These are phyloP conservation scores for Phialophora tarda DNA, from an alignment of 2,329 filamentous ascomycete genomes.

Conservation along the genomic window DNA sequence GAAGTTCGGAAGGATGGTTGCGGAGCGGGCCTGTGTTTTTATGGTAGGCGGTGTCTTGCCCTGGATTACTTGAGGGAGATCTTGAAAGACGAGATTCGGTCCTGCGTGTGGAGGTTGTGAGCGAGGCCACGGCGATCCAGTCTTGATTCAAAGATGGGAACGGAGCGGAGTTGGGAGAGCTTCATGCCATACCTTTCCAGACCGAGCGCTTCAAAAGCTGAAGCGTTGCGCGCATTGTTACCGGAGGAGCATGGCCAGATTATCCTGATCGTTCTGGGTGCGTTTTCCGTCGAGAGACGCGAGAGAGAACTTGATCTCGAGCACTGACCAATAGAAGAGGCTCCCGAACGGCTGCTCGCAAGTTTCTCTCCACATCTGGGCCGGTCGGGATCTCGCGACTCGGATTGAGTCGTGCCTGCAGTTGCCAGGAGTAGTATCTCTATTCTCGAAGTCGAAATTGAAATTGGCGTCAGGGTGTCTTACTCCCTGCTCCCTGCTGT, in stretches of 20 bases:
- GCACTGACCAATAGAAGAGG: slow-evolving; percentile 15
- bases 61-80: slow-evolving; percentile 60
- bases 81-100: slow-evolving; percentile 48
- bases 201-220: slow-evolving; percentile 75
- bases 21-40: slow-evolving; percentile 82
- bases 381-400: slow-evolving; percentile 15
- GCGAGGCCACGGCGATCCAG: slow-evolving; percentile 33
- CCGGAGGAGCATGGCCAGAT: slow-evolving; percentile 27
- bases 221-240: slow-evolving; percentile 70
- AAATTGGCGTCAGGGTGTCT: slow-evolving; percentile 3
- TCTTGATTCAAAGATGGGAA: neutral
- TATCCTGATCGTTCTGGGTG: neutral
- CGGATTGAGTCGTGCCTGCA: slow-evolving; percentile 17
- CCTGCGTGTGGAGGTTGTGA: slow-evolving; percentile 19
- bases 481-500: slow-evolving; percentile 5
- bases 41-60: slow-evolving; percentile 67
- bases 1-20: slow-evolving; percentile 90
- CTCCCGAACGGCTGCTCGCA: slow-evolving; percentile 6
- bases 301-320: slow-evolving; percentile 5
- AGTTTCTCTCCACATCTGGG: slow-evolving; percentile 19
- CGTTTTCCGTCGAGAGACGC: neutral
- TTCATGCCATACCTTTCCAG: slow-evolving; percentile 73
- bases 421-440: slow-evolving; percentile 17
- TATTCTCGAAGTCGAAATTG: neutral
- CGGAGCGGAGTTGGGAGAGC: neutral